Evolutionary conservation across 2,329 filamentous ascomycete species (phyloP).

Genomic region (Nemania sp.): DNA sequence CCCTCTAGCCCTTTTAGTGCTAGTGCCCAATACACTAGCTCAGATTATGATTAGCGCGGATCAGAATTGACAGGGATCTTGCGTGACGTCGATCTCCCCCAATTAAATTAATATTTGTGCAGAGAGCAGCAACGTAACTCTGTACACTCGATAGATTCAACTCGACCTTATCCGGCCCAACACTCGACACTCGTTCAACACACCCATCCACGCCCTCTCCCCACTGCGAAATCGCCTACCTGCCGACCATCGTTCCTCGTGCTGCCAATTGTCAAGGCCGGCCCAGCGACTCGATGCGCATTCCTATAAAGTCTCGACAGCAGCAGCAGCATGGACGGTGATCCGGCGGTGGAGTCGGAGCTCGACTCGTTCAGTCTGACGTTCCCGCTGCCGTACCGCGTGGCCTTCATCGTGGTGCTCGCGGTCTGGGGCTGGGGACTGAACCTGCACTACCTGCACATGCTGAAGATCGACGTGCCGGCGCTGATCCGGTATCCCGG

Average conservation of each 20-base stretch:
- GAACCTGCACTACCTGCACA: conserved; percentile 85
- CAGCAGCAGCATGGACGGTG: conserved; percentile 67
- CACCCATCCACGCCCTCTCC: background rate
- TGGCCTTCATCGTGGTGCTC: conserved; percentile 81
- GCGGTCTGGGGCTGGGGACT: conserved; percentile 94
- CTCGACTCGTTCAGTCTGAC: conserved; percentile 86
- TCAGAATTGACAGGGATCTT: conserved; percentile 9
- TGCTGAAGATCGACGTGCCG: conserved; percentile 83
- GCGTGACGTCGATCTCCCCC: conserved; percentile 23
- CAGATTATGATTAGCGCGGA: conserved; percentile 3
- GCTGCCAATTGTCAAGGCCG: background rate
- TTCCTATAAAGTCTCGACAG: conserved; percentile 9
- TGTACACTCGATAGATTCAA: background rate
- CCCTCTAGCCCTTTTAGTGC: no score
- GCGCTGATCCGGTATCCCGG: conserved; percentile 83
- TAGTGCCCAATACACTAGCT: no score
- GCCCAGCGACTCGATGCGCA: conserved; percentile 15
- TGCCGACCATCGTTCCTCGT: background rate
- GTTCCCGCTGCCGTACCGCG: conserved; percentile 86
- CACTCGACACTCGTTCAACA: conserved; percentile 5
- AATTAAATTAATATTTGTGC: conserved; percentile 8
- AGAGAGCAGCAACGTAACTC: background rate
- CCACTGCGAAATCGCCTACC: background rate
- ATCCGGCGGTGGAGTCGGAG: conserved; percentile 68
- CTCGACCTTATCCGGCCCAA: background rate